Evolutionary conservation across 345 rosid genomes (phyloP), one percentile per base, ranked within the genome.

Genomic region (Acer saccharum): DNA sequence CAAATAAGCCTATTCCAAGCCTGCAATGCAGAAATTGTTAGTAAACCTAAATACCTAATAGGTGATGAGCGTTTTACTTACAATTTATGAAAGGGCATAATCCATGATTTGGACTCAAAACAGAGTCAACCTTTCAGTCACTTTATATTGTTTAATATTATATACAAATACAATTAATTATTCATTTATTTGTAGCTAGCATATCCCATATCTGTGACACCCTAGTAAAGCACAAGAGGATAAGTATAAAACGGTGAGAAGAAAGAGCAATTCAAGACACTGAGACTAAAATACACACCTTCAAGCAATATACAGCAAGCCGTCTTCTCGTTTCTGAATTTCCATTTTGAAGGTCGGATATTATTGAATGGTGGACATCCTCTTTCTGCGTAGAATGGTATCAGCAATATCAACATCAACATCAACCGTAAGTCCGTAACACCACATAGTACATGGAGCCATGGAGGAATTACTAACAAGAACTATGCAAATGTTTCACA

Each of bases 291-390:
- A 68, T 21, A 70, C 39, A 75, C 79, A 93, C 99, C 98, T 96
- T 96, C 86, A 96, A 79, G 87, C 99, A 96, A 84, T 94, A 96
- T 27, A 96, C 98, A 72, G 99, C 98, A 86, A 96, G 98, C 65
- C 98, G 93, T 82, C 98, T 92, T 89, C 99, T 91, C 6, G 98
- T 96, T 87, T 94, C 98, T 11, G 99, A 89, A 90, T 93, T 96
- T 75, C 99, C 98, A 79, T 91, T 94, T 88, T 96, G 99, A 81
- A 96, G 99, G 85, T 96, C 98, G 48, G 99, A 90, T 84, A 96
- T 94, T 74, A 96, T 96, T 77, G 99, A 96, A 87, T 94, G 98
- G 83, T 96, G 99, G 75, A 96, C 98, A 86, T 96, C 98, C 88
- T 96, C 99, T 86, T 94, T 96, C 98, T 96, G 88, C 73, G 82